Evolutionary conservation across 1,139 yeast species (phyloP), one percentile per base, ranked within the genome.

Genomic region (Hyphopichia burtonii): DNA sequence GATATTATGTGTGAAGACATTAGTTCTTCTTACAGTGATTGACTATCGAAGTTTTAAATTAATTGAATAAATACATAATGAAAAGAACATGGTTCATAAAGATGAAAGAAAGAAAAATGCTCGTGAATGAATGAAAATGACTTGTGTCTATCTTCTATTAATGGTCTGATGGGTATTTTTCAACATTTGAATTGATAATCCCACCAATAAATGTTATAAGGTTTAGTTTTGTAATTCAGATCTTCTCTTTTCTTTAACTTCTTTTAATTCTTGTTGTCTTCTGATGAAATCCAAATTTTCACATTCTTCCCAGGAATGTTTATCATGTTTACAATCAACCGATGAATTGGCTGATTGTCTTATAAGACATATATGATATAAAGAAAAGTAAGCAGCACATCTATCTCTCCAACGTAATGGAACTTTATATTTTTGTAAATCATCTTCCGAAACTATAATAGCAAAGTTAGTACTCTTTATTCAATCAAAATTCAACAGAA

Each of bases 361-460:
- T 38, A 68, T 66, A 42, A 73, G 70, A 59, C 78, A 73, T 15
- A 74, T 69, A 49, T 71, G 73, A 54, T 68, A 70, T 49, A 73
- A 73, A 17, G 95, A 86, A 57, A 84, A 76, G 57, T 87, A 73
- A 27, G 83, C 76, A 4, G 95, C 94, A 65, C 96, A 88, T 66
- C 95, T 80, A 63, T 88, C 96, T 58, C 96, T 77, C 79, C 86
- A 88, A 51, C 80, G 82, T 51, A 88, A 71, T 27, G 96, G 96
- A 46, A 88, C 83, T 64, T 83, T 80, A 65, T 85, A 73, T 57
- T 83, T 76, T 66, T 86, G 90, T 83, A 88, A 83, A 60, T 88
- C 96, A 59, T 86, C 91, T 65, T 84, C 88, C 42, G 90, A 76
- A 53, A 87, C 91, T 82, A 54, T 33, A 31, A 30, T 32, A 5